phyloP scores from a whole-genome alignment of 108 stramenopile species.

The Nitzschia inconspicua region DNA sequence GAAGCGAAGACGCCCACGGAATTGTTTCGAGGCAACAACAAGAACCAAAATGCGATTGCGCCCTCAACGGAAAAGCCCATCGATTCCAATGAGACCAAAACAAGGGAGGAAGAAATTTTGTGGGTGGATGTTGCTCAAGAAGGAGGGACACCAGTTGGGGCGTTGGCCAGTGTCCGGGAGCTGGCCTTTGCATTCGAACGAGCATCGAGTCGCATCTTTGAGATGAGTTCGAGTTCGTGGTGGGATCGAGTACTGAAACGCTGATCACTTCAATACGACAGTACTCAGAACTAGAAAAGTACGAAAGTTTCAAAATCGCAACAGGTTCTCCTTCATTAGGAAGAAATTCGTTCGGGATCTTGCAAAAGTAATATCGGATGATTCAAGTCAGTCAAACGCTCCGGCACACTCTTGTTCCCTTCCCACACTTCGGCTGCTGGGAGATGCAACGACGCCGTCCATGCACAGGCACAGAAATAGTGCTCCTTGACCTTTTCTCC shows the following conservation, averaged over 20 bases:
- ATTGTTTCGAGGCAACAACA: conserved; percentile 17
- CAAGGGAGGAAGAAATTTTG: conserved; percentile 12
- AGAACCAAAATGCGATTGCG: not conserved
- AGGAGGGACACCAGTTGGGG: conserved; percentile 51
- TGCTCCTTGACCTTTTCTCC: conserved; percentile 7
- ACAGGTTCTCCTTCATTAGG: no score
- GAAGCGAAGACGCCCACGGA: conserved; percentile 30
- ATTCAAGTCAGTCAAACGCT: conserved; percentile 7
- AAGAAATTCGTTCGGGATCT: no score
- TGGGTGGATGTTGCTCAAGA: conserved; percentile 27
- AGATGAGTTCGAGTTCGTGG: conserved; percentile 81
- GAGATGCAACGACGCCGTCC: conserved; percentile 16
- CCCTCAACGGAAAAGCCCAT: not conserved
- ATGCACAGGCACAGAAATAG: conserved; percentile 9
- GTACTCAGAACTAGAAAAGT: no score
- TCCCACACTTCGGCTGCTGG: not conserved
- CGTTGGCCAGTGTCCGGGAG: conserved; percentile 83
- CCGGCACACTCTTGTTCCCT: not conserved
- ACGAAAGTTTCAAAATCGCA: no score
- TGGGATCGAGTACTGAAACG: conserved; percentile 47
- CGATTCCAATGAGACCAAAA: conserved; percentile 1
- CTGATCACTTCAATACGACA: not conserved
- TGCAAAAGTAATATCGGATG: conserved; percentile 11
- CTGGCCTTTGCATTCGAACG: conserved; percentile 80
- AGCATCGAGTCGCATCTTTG: conserved; percentile 77